These are phyloP conservation scores for Rubia balearica DNA, from an alignment of 305 asterid species.

Conservation along the genomic window DNA sequence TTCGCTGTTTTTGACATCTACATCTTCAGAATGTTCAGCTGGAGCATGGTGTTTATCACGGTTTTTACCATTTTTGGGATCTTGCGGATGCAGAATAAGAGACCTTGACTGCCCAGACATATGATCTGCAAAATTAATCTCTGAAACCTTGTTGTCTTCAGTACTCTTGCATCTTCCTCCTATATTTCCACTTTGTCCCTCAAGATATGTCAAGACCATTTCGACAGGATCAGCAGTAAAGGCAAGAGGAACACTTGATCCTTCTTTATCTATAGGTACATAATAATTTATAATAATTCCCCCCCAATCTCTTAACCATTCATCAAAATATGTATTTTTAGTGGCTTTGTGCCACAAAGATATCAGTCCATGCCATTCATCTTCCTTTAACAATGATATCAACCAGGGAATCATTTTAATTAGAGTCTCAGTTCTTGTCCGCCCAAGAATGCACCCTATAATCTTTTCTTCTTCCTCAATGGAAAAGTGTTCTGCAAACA, in stretches of 20 bases:
- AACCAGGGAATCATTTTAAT: slow-evolving; percentile 79
- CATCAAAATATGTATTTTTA: slow-evolving; percentile 54
- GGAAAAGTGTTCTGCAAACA: slow-evolving; percentile 59
- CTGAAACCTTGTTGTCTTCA: slow-evolving; percentile 23
- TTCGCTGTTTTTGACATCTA: slow-evolving; percentile 33
- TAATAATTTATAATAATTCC: slow-evolving; percentile 47
- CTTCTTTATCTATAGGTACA: slow-evolving; percentile 33
- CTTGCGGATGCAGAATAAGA: slow-evolving; percentile 25
- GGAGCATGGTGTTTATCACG: slow-evolving; percentile 24
- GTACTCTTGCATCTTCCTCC: slow-evolving; percentile 23
- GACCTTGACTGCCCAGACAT: slow-evolving; percentile 23
- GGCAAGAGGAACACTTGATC: slow-evolving; percentile 30
- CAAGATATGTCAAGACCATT: slow-evolving; percentile 50
- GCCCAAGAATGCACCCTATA: slow-evolving; percentile 72
- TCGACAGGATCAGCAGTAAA: slow-evolving; percentile 51
- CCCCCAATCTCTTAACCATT: slow-evolving; percentile 94
- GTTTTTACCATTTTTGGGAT: slow-evolving; percentile 25
- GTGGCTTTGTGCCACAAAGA: slow-evolving; percentile 64
- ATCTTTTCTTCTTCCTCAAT: slow-evolving; percentile 71
- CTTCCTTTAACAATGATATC: slow-evolving; percentile 49
- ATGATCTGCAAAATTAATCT: slow-evolving; percentile 18
- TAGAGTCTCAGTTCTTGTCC: slow-evolving; percentile 50
- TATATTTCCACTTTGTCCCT: slow-evolving; percentile 30
- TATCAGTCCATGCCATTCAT: slow-evolving; percentile 48
- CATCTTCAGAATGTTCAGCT: slow-evolving; percentile 26